A percentile compares a stretch with the other conserved stretches of the same genome.
phyloP scores from a whole-genome alignment of 2,329 filamentous ascomycete species.

The Cryphonectria carpinicola region DNA sequence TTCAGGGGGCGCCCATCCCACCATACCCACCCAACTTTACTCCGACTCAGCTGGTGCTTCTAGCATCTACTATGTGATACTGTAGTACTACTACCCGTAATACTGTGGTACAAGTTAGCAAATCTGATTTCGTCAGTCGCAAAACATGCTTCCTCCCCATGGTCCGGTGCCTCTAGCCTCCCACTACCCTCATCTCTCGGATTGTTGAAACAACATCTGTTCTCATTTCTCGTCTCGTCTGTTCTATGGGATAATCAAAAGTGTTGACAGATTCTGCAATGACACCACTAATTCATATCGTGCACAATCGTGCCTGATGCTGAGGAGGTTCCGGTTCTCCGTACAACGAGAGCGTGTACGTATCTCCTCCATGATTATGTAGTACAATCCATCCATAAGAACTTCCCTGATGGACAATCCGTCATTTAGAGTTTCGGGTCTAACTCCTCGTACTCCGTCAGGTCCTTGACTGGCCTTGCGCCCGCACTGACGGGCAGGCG shows the following conservation, averaged over 20 bases:
- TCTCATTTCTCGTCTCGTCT: not conserved
- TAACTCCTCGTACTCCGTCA: slow-evolving; percentile 84
- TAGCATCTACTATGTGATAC: not conserved
- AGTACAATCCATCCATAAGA: not conserved
- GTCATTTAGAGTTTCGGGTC: slow-evolving; percentile 73
- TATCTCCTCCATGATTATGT: not conserved
- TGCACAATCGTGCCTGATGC: not conserved
- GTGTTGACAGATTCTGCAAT: not conserved
- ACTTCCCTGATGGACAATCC: not conserved
- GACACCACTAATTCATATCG: not conserved
- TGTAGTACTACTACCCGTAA: not conserved
- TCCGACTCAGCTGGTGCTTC: not conserved
- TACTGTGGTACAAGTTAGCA: not conserved
- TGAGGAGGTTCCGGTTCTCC: not conserved
- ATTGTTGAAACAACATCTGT: not conserved
- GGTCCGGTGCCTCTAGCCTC: no score
- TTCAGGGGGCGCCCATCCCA: not conserved
- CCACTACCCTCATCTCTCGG: no score
- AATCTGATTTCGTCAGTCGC: not conserved
- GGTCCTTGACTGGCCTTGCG: slow-evolving; percentile 71
- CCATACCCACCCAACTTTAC: not conserved
- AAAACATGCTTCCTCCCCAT: not conserved
- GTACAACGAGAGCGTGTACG: not conserved
- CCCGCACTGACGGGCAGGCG: slow-evolving; percentile 73
- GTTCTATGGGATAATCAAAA: not conserved